Conservation (phyloP, 345 rosid genomes). For the Carallia brachiata region DNA sequence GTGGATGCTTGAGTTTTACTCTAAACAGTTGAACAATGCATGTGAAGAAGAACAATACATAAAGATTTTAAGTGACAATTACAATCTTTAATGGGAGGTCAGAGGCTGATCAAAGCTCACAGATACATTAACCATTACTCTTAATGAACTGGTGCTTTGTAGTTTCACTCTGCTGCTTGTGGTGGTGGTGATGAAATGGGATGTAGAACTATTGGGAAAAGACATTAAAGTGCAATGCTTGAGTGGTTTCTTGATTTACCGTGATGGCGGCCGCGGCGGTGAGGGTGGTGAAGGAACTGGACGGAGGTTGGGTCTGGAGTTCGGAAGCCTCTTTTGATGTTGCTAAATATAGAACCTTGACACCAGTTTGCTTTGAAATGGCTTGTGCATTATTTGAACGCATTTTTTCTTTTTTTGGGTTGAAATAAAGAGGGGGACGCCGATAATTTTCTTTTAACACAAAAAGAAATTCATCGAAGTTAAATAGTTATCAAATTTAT, state of each 20-base stretch:
- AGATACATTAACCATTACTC: slow-evolving; percentile 15
- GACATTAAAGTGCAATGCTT: neutral
- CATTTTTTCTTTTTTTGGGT: too few relatives aligned
- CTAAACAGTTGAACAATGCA: slow-evolving; percentile 51
- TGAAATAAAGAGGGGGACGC: too few relatives aligned
- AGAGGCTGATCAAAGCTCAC: neutral
- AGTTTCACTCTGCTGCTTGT: neutral
- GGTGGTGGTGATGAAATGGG: neutral
- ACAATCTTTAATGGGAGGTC: slow-evolving; percentile 22
- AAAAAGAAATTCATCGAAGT: too few relatives aligned
- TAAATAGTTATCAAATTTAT: too few relatives aligned
- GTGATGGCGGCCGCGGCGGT: neutral
- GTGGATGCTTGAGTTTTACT: slow-evolving; percentile 42
- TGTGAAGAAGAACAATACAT: slow-evolving; percentile 41
- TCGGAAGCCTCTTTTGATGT: slow-evolving; percentile 11
- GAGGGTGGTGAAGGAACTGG: neutral
- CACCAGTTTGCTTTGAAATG: slow-evolving; percentile 10
- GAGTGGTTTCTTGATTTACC: neutral
- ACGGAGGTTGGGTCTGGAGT: slow-evolving; percentile 17
- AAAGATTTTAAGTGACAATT: slow-evolving; percentile 16
- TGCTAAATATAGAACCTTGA: neutral
- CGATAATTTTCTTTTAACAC: too few relatives aligned
- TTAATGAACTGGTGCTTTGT: neutral
- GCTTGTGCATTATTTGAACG: neutral
- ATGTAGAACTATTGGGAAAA: neutral